A percentile compares a stretch with the other conserved stretches of the same genome.
These are phyloP conservation scores for Phytopythium delawarense DNA, from an alignment of 352 stramenopile genomes.

Conservation along the genomic window DNA sequence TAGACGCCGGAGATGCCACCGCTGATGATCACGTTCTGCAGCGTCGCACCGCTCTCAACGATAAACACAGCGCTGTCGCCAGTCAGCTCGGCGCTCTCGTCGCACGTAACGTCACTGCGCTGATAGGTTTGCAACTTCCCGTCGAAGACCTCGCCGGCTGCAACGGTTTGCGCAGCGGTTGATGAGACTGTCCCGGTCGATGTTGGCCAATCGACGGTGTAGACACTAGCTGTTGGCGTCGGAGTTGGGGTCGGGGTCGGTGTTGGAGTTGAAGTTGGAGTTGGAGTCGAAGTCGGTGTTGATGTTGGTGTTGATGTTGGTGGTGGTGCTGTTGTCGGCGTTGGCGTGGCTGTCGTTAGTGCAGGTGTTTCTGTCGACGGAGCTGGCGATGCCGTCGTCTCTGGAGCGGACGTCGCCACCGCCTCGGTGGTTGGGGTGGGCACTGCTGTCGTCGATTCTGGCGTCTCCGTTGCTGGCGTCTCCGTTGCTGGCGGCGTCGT, in stretches of 20 bases:
- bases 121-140: conserved; percentile 60
- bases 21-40: conserved; percentile 65
- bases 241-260: conserved; percentile 8
- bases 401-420: background rate
- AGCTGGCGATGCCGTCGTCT: background rate
- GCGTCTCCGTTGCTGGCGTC: background rate
- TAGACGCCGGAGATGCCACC: conserved; percentile 39
- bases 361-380: conserved; percentile 10
- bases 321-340: conserved; percentile 5
- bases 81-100: conserved; percentile 24
- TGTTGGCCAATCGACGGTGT: conserved; percentile 39
- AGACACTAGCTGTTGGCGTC: conserved; percentile 10
- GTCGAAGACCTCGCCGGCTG: conserved; percentile 38
- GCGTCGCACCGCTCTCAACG: conserved; percentile 44
- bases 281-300: conserved; percentile 4
- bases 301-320: conserved; percentile 2
- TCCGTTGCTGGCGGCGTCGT: background rate
- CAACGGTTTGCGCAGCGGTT: conserved; percentile 20
- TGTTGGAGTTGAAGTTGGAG: conserved; percentile 6
- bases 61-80: conserved; percentile 55
- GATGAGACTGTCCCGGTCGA: conserved; percentile 35
- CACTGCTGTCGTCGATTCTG: conserved; percentile 4
- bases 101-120: conserved; percentile 44
- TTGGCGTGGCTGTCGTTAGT: conserved; percentile 6
- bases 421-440: background rate